Evolutionary conservation across 805 yeast species (phyloP).

Genomic region (Candida sithepensis): DNA sequence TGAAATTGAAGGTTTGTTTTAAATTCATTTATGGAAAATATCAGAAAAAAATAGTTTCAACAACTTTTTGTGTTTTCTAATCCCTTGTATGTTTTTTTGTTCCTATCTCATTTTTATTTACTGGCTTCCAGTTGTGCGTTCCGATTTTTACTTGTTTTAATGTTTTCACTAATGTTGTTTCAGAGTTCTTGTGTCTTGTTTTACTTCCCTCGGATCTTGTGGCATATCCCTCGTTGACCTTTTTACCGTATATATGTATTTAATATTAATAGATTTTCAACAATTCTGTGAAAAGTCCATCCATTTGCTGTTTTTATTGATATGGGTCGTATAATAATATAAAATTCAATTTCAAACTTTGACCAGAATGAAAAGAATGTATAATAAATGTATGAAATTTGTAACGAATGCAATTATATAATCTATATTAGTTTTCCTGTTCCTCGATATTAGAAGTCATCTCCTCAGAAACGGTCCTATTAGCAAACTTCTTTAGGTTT

Average conservation of each 20-base stretch:
- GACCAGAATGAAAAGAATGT: background rate
- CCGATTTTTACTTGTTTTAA: background rate
- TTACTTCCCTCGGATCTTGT: background rate
- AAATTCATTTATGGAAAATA: constrained; percentile 11
- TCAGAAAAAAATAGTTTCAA: constrained; percentile 7
- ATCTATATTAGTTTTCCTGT: background rate
- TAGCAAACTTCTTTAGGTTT: background rate
- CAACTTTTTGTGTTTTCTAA: constrained; percentile 6
- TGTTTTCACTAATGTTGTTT: background rate
- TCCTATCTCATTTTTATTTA: background rate
- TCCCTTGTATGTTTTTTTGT: background rate
- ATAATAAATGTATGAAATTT: too few relatives aligned
- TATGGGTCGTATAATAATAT: background rate
- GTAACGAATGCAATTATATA: background rate
- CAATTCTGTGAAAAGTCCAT: constrained; percentile 11
- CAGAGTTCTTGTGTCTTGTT: background rate
- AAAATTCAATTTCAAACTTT: background rate
- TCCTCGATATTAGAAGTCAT: background rate
- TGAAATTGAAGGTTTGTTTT: constrained; percentile 90
- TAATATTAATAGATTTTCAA: constrained; percentile 14
- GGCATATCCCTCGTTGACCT: background rate
- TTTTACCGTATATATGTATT: background rate
- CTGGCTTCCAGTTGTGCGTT: background rate
- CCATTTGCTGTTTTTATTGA: background rate
- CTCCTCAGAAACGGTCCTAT: background rate